Evolutionary conservation across 768 basidiomycete species (phyloP).

Genomic region (Gloeostereum incarnatum): DNA sequence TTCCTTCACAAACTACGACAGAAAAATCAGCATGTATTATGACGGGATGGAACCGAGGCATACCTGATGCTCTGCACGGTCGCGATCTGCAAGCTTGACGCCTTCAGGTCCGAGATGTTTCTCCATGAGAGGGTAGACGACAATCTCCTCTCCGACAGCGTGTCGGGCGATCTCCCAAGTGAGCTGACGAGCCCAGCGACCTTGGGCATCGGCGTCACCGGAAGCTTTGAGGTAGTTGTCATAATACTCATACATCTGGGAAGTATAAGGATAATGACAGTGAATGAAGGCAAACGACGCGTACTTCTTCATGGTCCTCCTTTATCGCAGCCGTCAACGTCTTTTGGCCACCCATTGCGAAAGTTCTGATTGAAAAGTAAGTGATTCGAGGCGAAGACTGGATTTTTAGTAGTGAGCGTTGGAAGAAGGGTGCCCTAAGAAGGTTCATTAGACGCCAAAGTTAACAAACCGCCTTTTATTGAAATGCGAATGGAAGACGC

Average conservation of each 20-base stretch:
- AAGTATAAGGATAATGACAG: constrained; percentile 6
- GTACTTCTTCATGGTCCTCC: constrained; percentile 40
- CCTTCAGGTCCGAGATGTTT: constrained; percentile 44
- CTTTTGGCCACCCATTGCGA: no score
- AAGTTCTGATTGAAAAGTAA: no score
- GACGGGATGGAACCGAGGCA: constrained; percentile 1
- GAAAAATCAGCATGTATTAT: neutral
- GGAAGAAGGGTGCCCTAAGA: no score
- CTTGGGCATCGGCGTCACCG: constrained; percentile 36
- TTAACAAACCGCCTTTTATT: no score
- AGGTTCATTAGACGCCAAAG: no score
- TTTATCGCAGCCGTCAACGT: constrained; percentile 33
- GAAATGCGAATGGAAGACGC: no score
- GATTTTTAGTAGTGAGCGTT: no score
- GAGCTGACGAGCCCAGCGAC: constrained; percentile 45
- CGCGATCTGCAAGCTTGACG: constrained; percentile 38
- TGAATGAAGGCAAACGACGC: neutral
- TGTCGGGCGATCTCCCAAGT: constrained; percentile 56
- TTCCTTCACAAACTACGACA: constrained; percentile 22
- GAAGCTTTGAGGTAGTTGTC: constrained; percentile 32
- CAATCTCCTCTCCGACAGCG: constrained; percentile 52
- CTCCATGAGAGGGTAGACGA: constrained; percentile 58
- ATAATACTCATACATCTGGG: constrained; percentile 49
- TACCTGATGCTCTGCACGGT: constrained; percentile 50
- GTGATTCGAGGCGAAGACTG: no score